phyloP scores from a whole-genome alignment of 1,284 basidiomycete species.

The Rhodotorula glutinis region DNA sequence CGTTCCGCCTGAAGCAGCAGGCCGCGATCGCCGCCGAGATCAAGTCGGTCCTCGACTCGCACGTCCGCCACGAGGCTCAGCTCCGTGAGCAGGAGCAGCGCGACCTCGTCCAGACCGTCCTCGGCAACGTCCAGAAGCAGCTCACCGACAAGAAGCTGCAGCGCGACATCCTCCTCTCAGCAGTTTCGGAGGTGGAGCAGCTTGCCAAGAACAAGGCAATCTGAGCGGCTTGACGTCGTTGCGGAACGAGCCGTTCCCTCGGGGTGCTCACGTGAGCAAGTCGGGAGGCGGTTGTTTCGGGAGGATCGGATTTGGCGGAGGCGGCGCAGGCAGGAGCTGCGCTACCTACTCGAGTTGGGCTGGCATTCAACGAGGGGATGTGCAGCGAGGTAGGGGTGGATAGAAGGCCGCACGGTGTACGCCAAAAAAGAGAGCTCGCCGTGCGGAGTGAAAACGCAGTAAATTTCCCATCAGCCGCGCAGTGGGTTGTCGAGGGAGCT shows the following conservation, averaged over 20 bases:
- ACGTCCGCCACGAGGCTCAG: constrained; percentile 97
- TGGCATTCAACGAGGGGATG: neutral
- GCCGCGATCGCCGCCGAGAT: constrained; percentile 81
- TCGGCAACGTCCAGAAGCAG: constrained; percentile 76
- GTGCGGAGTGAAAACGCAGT: constrained; percentile 6
- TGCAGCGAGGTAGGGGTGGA: neutral
- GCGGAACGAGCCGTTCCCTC: too few relatives aligned
- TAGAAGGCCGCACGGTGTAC: neutral
- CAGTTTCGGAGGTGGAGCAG: constrained; percentile 84
- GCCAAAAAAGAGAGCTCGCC: too few relatives aligned
- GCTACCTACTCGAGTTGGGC: too few relatives aligned
- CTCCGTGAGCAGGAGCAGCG: constrained; percentile 93
- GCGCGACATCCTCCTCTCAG: constrained; percentile 80
- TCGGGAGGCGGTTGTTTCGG: too few relatives aligned
- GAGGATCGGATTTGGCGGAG: too few relatives aligned
- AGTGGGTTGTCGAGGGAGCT: neutral
- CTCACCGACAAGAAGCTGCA: constrained; percentile 89
- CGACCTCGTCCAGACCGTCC: constrained; percentile 80
- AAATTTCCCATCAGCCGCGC: neutral
- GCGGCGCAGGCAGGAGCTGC: too few relatives aligned
- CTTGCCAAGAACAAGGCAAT: constrained; percentile 69
- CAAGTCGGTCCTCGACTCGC: constrained; percentile 93
- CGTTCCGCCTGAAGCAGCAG: constrained; percentile 88
- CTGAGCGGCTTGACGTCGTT: constrained; percentile 49
- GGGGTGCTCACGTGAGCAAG: too few relatives aligned